These are phyloP conservation scores for Xylaria flabelliformis DNA, from an alignment of 495 filamentous ascomycete genomes.

Conservation along the genomic window DNA sequence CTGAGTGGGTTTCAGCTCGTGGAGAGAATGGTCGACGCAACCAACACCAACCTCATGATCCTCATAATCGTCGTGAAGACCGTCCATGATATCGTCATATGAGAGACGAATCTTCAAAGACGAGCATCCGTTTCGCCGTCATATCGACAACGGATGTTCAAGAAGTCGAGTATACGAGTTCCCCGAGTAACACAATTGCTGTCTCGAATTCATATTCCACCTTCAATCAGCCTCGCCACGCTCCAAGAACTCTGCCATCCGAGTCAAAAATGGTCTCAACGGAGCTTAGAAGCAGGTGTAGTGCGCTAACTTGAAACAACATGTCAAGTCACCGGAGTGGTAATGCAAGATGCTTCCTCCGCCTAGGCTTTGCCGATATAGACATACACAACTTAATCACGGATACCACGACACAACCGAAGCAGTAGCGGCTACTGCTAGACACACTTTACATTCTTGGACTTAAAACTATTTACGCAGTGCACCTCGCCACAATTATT, in stretches of 20 bases:
- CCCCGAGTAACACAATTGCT: not conserved
- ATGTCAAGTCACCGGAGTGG: not conserved
- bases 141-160: not conserved
- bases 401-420: not conserved
- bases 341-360: not conserved
- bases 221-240: not conserved
- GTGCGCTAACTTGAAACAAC: not conserved
- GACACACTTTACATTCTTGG: not conserved
- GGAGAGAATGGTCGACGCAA: slow-evolving; percentile 59
- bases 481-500: not conserved
- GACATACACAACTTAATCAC: not conserved
- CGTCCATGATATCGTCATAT: not conserved
- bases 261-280: not conserved
- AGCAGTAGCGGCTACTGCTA: not conserved
- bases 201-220: not conserved
- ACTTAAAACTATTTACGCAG: not conserved
- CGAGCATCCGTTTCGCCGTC: not conserved
- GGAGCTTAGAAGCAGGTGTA: not conserved
- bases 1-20: slow-evolving; percentile 68
- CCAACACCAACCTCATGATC: slow-evolving; percentile 48
- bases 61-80: slow-evolving; percentile 33
- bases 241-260: not conserved
- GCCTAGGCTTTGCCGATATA: not conserved
- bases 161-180: not conserved
- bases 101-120: not conserved